Evolutionary conservation across 768 basidiomycete species (phyloP).

Genomic region (Pulveroboletus ravenelii): DNA sequence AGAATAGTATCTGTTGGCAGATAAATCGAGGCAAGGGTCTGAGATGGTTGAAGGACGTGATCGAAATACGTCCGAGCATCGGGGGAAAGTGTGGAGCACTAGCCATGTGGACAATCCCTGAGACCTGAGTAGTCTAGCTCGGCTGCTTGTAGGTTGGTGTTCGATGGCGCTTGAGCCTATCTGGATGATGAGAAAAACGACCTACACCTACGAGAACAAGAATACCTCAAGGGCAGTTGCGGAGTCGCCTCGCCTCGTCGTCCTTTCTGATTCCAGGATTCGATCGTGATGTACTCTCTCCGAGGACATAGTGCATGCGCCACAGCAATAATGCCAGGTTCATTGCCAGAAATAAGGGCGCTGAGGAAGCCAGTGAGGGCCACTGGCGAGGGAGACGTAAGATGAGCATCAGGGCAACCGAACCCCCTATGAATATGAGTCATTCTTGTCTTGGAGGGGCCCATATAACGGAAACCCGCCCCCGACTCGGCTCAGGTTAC

Average conservation of each 20-base stretch:
- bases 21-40: neutral
- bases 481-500: too few relatives aligned
- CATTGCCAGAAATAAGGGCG: neutral
- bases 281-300: neutral
- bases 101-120: neutral
- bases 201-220: neutral
- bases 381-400: constrained; percentile 2
- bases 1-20: too few relatives aligned
- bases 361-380: neutral
- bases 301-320: constrained; percentile 7
- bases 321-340: neutral
- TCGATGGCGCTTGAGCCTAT: neutral
- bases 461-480: too few relatives aligned
- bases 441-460: constrained; percentile 2
- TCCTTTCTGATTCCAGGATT: neutral
- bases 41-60: neutral
- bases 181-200: neutral
- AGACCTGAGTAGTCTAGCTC: neutral
- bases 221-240: neutral
- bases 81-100: neutral
- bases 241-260: neutral
- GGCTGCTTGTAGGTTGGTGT: neutral
- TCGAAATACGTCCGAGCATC: neutral
- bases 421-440: constrained; percentile 15
- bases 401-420: neutral